Conservation (phyloP, 2,329 filamentous ascomycete species). For the Fusarium beomiforme region DNA sequence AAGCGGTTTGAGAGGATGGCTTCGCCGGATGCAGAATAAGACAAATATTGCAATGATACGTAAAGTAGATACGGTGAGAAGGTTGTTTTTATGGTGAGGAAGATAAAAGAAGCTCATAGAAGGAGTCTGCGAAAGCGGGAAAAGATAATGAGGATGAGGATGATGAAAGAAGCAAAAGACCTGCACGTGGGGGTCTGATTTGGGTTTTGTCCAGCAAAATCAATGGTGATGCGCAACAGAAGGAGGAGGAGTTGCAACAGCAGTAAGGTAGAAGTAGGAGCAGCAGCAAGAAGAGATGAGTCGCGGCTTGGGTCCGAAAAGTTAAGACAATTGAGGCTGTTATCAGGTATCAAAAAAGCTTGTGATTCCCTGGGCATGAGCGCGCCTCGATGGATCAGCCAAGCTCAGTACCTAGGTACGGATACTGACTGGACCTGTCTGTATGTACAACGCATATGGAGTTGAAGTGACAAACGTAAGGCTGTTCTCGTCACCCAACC, state of each 20-base stretch:
- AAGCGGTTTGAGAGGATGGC: conserved; percentile 30
- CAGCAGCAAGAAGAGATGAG: conserved; percentile 10
- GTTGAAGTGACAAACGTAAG: conserved; percentile 2
- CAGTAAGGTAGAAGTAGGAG: background rate
- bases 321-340: conserved; percentile 15
- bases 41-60: conserved; percentile 23
- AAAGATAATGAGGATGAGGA: conserved; percentile 3
- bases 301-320: background rate
- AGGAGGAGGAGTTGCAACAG: conserved; percentile 1
- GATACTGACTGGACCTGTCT: background rate
- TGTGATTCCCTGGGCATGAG: conserved; percentile 24
- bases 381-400: conserved; percentile 28
- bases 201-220: conserved; percentile 28
- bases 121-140: conserved; percentile 27
- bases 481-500: conserved; percentile 17
- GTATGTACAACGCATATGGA: conserved; percentile 26
- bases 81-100: conserved; percentile 18
- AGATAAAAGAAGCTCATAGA: conserved; percentile 33
- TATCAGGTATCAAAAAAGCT: conserved; percentile 25
- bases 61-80: conserved; percentile 27
- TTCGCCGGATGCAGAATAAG: conserved; percentile 33
- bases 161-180: conserved; percentile 22
- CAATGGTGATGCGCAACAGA: conserved; percentile 26
- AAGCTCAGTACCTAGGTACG: conserved; percentile 5
- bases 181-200: conserved; percentile 25